Evolutionary conservation across 441 rosid genomes (phyloP).

Genomic region (Croton laevigatus): DNA sequence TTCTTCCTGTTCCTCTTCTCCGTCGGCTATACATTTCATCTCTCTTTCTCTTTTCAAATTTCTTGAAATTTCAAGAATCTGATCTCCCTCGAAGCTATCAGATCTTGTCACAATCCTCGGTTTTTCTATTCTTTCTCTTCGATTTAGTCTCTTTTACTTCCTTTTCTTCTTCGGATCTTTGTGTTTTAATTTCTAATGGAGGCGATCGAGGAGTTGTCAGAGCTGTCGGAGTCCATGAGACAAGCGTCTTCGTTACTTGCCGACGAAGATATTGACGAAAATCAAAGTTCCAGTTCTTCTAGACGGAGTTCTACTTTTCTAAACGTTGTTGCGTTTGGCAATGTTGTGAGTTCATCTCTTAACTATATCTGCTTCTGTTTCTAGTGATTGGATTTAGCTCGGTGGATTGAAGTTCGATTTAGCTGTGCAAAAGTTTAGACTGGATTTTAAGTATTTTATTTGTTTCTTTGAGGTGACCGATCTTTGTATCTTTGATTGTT

Average conservation of each 20-base stretch:
- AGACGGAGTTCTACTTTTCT: slow-evolving; percentile 55
- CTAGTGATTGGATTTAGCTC: neutral
- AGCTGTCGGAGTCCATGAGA: slow-evolving; percentile 71
- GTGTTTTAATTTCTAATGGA: slow-evolving; percentile 39
- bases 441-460: neutral
- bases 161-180: slow-evolving; percentile 4
- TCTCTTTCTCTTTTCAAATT: neutral
- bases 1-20: neutral
- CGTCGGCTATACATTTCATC: neutral
- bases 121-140: neutral
- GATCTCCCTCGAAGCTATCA: neutral
- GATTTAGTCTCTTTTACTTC: neutral
- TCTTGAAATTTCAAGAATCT: neutral
- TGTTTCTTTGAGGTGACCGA: neutral
- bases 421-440: neutral
- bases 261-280: slow-evolving; percentile 75
- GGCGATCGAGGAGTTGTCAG: slow-evolving; percentile 68
- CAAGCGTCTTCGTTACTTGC: slow-evolving; percentile 74
- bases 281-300: slow-evolving; percentile 32
- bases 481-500: no score
- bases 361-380: neutral
- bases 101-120: neutral
- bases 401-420: neutral
- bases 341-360: slow-evolving; percentile 48
- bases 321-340: slow-evolving; percentile 74